These are phyloP conservation scores for Amanita exitialis DNA, from an alignment of 768 basidiomycete species.

Conservation along the genomic window DNA sequence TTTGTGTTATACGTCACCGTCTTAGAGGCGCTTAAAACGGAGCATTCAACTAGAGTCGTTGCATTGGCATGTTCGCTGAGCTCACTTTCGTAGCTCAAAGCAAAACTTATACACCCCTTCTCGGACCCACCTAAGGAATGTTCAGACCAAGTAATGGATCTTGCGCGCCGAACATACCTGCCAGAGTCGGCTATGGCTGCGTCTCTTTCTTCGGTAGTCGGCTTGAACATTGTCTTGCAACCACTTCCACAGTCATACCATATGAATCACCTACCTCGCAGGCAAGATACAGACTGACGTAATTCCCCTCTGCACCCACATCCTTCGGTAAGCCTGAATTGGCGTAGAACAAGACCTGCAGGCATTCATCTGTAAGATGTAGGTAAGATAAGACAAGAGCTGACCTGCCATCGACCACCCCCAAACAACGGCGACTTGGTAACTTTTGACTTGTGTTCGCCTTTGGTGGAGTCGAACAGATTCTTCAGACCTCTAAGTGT, in stretches of 20 bases:
- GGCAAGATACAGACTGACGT: conserved; percentile 69
- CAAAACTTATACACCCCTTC: conserved; percentile 81
- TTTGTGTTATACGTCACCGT: conserved; percentile 50
- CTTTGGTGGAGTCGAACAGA: conserved; percentile 70
- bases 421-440: conserved; percentile 73
- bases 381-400: conserved; percentile 8
- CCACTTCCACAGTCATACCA: neutral
- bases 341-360: conserved; percentile 72
- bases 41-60: neutral
- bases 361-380: neutral
- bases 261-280: conserved; percentile 52
- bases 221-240: conserved; percentile 30
- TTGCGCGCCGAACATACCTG: conserved; percentile 29
- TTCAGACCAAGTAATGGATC: neutral
- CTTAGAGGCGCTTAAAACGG: conserved; percentile 26
- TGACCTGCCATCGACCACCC: conserved; percentile 66
- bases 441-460: conserved; percentile 69
- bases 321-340: conserved; percentile 64
- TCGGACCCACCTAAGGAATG: conserved; percentile 56
- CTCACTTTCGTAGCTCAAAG: conserved; percentile 70
- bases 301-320: conserved; percentile 36
- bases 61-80: neutral
- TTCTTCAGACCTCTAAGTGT: conserved; percentile 57
- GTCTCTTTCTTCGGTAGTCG: conserved; percentile 69
- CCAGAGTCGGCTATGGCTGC: conserved; percentile 43